These are phyloP conservation scores for Begonia peltatifolia DNA, from an alignment of 306 rosid genomes.

Conservation along the genomic window DNA sequence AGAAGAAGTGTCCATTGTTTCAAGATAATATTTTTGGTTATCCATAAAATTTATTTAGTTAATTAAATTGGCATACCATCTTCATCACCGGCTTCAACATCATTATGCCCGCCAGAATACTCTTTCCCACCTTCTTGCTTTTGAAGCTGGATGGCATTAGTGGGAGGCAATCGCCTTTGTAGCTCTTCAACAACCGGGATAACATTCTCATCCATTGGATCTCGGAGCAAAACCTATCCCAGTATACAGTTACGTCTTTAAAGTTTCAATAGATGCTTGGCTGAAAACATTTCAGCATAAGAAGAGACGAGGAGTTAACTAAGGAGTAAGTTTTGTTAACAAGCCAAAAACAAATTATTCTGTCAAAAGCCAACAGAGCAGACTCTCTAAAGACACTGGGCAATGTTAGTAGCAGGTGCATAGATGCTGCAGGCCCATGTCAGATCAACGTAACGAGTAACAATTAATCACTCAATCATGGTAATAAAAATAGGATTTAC, in stretches of 20 bases:
- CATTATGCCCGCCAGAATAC: constrained; percentile 28
- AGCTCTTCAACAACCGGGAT: constrained; percentile 85
- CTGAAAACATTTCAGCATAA: too few relatives aligned
- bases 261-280: neutral
- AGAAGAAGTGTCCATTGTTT: neutral
- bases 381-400: too few relatives aligned
- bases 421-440: too few relatives aligned
- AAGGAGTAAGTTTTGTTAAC: too few relatives aligned
- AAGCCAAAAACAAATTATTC: too few relatives aligned
- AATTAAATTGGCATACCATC: constrained; percentile 46
- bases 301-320: neutral
- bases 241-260: neutral
- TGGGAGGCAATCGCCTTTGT: constrained; percentile 69
- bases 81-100: constrained; percentile 57
- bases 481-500: too few relatives aligned
- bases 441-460: too few relatives aligned
- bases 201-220: constrained; percentile 65
- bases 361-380: too few relatives aligned
- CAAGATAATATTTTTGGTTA: too few relatives aligned
- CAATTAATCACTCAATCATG: too few relatives aligned
- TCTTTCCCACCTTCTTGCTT: constrained; percentile 25
- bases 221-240: constrained; percentile 71
- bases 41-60: neutral
- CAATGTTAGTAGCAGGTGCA: too few relatives aligned
- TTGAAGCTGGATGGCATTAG: constrained; percentile 8